phyloP scores from a whole-genome alignment of 768 basidiomycete genomes.

The Hysterangium stoloniferum region DNA sequence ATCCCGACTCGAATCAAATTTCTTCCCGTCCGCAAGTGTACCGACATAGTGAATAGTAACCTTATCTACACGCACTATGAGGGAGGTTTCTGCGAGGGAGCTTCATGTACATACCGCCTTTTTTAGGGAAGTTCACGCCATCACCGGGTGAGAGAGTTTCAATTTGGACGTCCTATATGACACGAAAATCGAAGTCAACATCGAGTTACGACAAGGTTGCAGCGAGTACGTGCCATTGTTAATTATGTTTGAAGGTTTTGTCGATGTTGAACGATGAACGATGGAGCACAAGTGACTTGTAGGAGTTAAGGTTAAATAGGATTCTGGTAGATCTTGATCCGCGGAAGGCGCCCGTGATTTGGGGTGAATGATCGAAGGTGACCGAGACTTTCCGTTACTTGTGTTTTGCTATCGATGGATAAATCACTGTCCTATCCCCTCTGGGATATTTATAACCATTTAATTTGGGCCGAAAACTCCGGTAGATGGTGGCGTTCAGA shows the following conservation, averaged over 20 bases:
- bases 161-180: conserved; percentile 60
- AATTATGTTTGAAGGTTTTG: background rate
- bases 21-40: conserved; percentile 50
- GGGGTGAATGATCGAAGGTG: background rate
- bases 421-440: background rate
- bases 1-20: conserved; percentile 72
- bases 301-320: conserved; percentile 1
- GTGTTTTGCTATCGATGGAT: conserved; percentile 2
- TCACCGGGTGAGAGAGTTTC: conserved; percentile 54
- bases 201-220: background rate
- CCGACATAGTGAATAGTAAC: conserved; percentile 79
- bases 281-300: background rate
- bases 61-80: conserved; percentile 36
- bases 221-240: background rate
- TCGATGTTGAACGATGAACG: background rate
- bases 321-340: conserved; percentile 3
- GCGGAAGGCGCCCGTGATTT: background rate
- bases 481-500: no score
- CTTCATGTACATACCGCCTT: conserved; percentile 47
- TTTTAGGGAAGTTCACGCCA: conserved; percentile 53
- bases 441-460: no score
- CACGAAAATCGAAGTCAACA: background rate
- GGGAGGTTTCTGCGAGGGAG: conserved; percentile 8
- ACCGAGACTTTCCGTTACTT: background rate
- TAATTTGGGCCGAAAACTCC: no score